Evolutionary conservation across 169 alveolate genomes (phyloP).

Genomic region (Fabrea salina): DNA sequence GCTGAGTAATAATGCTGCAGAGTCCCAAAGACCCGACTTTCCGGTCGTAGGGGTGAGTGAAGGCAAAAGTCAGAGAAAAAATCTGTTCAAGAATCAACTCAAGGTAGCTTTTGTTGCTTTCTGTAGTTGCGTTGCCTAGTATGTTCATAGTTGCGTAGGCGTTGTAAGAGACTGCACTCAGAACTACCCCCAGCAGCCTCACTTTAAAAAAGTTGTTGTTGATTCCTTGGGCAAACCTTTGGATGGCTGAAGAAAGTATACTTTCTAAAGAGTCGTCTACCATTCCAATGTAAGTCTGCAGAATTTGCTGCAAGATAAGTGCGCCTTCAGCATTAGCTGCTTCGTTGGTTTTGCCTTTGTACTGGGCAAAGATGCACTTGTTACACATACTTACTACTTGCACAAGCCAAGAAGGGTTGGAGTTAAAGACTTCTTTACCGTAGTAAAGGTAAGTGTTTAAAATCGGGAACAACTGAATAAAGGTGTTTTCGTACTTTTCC

Average conservation of each 20-base stretch:
- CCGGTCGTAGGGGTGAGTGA: conserved; percentile 8
- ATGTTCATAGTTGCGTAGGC: background rate
- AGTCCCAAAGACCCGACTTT: background rate
- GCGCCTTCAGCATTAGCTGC: conserved; percentile 26
- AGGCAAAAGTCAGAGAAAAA: background rate
- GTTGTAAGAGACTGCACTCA: background rate
- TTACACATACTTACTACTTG: conserved; percentile 8
- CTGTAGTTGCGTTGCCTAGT: background rate
- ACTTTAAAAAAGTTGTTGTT: conserved; percentile 3
- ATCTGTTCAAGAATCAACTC: background rate
- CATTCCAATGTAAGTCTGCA: background rate
- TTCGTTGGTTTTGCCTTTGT: background rate
- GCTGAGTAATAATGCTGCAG: background rate
- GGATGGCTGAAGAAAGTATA: background rate
- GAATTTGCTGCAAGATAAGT: conserved; percentile 21
- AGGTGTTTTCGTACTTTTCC: background rate
- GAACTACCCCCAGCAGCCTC: background rate
- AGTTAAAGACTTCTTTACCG: conserved; percentile 5
- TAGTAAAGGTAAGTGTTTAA: conserved; percentile 3
- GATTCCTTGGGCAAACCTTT: background rate
- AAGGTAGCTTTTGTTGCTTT: background rate
- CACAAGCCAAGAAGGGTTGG: background rate
- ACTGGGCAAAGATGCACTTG: background rate
- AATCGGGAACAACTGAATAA: background rate
- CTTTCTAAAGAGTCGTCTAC: background rate